Evolutionary conservation across 1,284 basidiomycete genomes (phyloP).

Genomic region (Microbotryomycetes sp.): DNA sequence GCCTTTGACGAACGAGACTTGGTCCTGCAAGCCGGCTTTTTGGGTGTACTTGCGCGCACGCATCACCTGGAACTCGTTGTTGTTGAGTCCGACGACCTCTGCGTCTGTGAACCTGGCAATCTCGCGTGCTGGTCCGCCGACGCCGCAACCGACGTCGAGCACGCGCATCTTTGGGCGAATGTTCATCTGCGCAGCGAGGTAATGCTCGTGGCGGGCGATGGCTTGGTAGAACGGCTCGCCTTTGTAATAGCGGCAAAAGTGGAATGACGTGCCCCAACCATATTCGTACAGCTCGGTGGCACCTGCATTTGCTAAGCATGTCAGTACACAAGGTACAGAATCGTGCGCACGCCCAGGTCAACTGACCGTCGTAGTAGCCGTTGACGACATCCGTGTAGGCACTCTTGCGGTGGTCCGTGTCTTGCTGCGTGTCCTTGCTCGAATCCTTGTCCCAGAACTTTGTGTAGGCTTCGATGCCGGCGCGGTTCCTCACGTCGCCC

Average conservation of each 20-base stretch:
- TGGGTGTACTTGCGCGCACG: constrained; percentile 79
- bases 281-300: constrained; percentile 97
- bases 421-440: constrained; percentile 58
- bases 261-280: constrained; percentile 75
- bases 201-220: constrained; percentile 95
- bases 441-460: constrained; percentile 90
- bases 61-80: constrained; percentile 88
- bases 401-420: constrained; percentile 68
- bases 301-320: constrained; percentile 22
- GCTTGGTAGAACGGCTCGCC: constrained; percentile 79
- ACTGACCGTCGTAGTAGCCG: constrained; percentile 81
- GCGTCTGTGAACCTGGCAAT: constrained; percentile 88
- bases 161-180: constrained; percentile 87
- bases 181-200: constrained; percentile 77
- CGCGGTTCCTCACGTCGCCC: constrained; percentile 66
- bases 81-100: constrained; percentile 83
- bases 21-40: constrained; percentile 64
- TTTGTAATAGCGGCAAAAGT: constrained; percentile 94
- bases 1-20: constrained; percentile 72
- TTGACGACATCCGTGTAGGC: constrained; percentile 89
- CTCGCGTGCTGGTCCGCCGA: constrained; percentile 92
- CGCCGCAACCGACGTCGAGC: constrained; percentile 95
- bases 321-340: background rate
- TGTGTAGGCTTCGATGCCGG: constrained; percentile 84
- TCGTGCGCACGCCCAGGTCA: background rate